Evolutionary conservation across 805 yeast genomes (phyloP).

Genomic region (Sugiyamaella marilandica): DNA sequence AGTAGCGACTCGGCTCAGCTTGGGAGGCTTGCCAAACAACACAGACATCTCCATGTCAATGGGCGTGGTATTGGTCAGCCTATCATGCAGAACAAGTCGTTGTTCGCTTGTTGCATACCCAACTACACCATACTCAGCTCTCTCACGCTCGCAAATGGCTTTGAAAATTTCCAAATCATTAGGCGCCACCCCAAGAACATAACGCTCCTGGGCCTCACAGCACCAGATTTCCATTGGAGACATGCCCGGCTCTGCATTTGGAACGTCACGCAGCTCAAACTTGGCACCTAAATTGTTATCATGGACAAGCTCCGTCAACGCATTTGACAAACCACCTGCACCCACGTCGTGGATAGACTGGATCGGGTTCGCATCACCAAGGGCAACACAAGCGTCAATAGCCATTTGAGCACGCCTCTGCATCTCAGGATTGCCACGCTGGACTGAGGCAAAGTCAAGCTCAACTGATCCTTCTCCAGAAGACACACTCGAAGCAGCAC

Average conservation of each 20-base stretch:
- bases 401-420: constrained; percentile 99
- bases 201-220: constrained; percentile 98
- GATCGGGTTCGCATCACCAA: constrained; percentile 72
- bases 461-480: constrained; percentile 96
- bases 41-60: constrained; percentile 94
- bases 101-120: constrained; percentile 90
- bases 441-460: constrained; percentile 97
- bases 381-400: constrained; percentile 85
- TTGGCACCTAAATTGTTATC: constrained; percentile 94
- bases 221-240: constrained; percentile 99
- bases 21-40: constrained; percentile 95
- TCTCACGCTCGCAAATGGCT: constrained; percentile 84
- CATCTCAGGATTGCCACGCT: constrained; percentile 99
- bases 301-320: constrained; percentile 94
- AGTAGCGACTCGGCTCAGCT: constrained; percentile 72
- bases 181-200: constrained; percentile 86
- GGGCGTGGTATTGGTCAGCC: constrained; percentile 72
- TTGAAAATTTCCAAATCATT: constrained; percentile 67
- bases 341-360: constrained; percentile 98
- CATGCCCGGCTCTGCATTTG: constrained; percentile 94
- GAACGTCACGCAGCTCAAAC: constrained; percentile 85
- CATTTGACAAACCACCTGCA: constrained; percentile 98
- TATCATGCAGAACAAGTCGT: constrained; percentile 75
- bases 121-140: constrained; percentile 94
- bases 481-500: constrained; percentile 97